A percentile compares a stretch with the other conserved stretches of the same genome.
Conservation (phyloP, 305 asterid genomes). For the Fraxinus velutina region DNA sequence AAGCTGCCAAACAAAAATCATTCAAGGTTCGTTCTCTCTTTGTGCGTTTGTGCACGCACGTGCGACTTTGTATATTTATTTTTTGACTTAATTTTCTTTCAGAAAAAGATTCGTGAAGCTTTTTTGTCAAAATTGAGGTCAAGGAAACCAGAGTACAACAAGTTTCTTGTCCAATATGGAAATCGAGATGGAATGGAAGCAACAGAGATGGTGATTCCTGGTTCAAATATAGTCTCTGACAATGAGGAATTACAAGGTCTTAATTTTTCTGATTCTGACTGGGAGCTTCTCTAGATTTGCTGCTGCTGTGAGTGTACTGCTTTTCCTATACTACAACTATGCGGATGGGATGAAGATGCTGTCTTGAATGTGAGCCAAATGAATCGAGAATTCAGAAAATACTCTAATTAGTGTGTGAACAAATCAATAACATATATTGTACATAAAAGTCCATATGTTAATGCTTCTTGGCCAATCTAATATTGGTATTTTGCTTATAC, state of each 20-base stretch:
- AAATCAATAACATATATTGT: conserved; percentile 12
- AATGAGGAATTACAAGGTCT: conserved; percentile 16
- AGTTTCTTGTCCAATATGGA: conserved; percentile 23
- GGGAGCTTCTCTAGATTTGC: conserved; percentile 63
- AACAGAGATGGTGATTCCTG: conserved; percentile 21
- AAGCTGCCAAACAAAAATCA: conserved; percentile 48
- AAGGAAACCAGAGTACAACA: conserved; percentile 40
- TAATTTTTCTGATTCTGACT: conserved; percentile 52
- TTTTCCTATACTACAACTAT: neutral
- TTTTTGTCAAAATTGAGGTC: conserved; percentile 52
- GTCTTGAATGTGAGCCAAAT: neutral
- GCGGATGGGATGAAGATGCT: conserved; percentile 12
- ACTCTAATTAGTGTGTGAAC: neutral
- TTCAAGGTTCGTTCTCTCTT: conserved; percentile 52
- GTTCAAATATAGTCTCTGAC: conserved; percentile 17
- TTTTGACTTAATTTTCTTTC: conserved; percentile 23
- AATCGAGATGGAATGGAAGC: conserved; percentile 27
- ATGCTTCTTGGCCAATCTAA: neutral
- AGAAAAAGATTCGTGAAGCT: conserved; percentile 63
- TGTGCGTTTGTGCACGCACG: neutral
- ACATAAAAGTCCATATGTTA: neutral
- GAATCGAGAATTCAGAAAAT: neutral
- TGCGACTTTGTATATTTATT: neutral
- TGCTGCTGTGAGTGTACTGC: conserved; percentile 10
- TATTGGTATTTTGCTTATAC: neutral